A percentile compares a stretch with the other conserved stretches of the same genome.
phyloP scores from a whole-genome alignment of 2,329 filamentous ascomycete genomes.

The Lasiodiplodia sp. region DNA sequence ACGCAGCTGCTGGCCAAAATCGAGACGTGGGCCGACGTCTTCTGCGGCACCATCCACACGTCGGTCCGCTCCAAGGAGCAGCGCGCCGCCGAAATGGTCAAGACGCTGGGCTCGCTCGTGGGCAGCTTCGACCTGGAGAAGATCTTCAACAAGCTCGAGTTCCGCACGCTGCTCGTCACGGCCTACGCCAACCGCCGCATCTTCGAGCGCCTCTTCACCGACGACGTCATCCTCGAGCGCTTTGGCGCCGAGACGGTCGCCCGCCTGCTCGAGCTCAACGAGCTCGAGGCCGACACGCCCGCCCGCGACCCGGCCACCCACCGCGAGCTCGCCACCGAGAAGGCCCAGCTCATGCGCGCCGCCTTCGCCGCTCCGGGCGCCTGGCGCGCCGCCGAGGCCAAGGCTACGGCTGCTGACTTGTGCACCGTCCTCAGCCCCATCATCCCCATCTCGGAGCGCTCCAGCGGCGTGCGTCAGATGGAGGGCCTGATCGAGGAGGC shows the following conservation, averaged over 20 bases:
- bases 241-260: background rate
- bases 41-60: constrained; percentile 15
- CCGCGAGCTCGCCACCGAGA: background rate
- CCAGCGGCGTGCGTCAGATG: background rate
- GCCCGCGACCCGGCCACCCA: background rate
- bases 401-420: background rate
- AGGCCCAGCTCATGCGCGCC: background rate
- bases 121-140: constrained; percentile 9
- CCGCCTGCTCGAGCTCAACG: background rate
- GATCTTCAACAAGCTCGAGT: constrained; percentile 4
- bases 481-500: background rate
- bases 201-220: background rate
- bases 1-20: background rate
- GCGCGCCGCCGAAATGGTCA: background rate
- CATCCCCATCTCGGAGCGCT: background rate
- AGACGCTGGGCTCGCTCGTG: background rate
- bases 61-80: constrained; percentile 13
- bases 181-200: background rate
- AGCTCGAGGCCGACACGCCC: background rate
- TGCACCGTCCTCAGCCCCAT: background rate
- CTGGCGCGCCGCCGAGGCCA: background rate
- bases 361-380: background rate
- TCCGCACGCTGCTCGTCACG: background rate
- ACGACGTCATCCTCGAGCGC: background rate
- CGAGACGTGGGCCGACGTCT: constrained; percentile 14